Evolutionary conservation across 495 filamentous ascomycete genomes (phyloP), one percentile per base, ranked within the genome.

Genomic region (Penicillium cinerascens): DNA sequence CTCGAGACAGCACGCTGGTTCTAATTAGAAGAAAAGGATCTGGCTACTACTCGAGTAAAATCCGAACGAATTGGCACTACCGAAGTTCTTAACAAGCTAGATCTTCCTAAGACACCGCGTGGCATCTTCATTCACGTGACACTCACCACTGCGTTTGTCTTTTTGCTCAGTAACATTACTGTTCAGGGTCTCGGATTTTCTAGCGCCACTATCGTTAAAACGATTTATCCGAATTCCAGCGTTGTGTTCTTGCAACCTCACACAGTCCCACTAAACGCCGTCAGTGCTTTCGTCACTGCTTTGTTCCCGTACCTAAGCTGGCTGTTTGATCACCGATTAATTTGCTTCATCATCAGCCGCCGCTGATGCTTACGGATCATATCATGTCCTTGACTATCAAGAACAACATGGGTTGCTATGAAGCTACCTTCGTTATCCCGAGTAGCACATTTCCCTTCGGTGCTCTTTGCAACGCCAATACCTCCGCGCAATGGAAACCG

Each of bases 191-290:
- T 81, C n/a, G 86, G 79, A 7, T 87, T 89, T 74, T 90, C 89
- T 64, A 73, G 79, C 0, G 86, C 87, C 0, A 88, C 86, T 11
- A 87, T 90, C 64, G 83, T 89, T 17, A 58, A 68, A 26, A 85
- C 78, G 23, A 89, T 90, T 27, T 80, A 80, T 47, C 79, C 78
- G 4, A 42, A 76, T 16, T 71, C 71, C 56, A 74, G 66, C 27
- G 76, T 81, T 22, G 67, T 89, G 44, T 75, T 73, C 22, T 77
- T 79, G 51, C 84, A 87, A 57, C 80, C 89, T 0, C 79, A 77
- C 55, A 88, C 87, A 0, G 87, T 89, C 0, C 87, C 87, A 0
- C 87, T 87, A 0, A 89, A 89, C 57, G 70, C 84, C 4, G 76
- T 88, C 3, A 87, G 85, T 9, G 84, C 74, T 11, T 82, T 87